phyloP scores from a whole-genome alignment of 345 rosid species.

The Ailanthus altissimus region DNA sequence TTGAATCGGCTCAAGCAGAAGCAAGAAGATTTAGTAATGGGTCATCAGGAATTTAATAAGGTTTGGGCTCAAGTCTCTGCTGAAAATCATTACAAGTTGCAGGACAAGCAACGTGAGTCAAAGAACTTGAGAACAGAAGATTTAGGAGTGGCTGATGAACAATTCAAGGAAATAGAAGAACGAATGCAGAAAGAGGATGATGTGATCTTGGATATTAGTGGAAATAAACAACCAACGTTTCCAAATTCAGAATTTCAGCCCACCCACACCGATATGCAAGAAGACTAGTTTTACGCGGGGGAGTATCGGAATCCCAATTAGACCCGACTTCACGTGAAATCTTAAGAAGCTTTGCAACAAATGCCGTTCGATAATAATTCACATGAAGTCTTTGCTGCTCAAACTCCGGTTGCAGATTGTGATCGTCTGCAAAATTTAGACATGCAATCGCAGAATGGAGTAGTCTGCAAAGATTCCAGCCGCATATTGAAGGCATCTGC shows the following conservation, averaged over 20 bases:
- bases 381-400: too few species aligned
- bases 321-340: too few species aligned
- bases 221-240: background rate
- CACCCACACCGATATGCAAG: too few species aligned
- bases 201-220: background rate
- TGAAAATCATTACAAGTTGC: background rate
- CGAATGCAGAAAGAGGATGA: background rate
- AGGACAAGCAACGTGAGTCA: background rate
- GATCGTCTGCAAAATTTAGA: too few species aligned
- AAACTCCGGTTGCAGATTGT: too few species aligned
- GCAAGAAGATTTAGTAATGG: slow-evolving; percentile 6
- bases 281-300: too few species aligned
- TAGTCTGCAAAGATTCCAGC: too few species aligned
- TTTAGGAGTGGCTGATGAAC: background rate
- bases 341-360: too few species aligned
- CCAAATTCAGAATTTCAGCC: background rate
- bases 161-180: background rate
- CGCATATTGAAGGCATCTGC: too few species aligned
- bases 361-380: too few species aligned
- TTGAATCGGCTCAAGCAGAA: slow-evolving; percentile 23
- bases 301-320: too few species aligned
- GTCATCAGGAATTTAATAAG: background rate
- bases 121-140: background rate
- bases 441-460: too few species aligned
- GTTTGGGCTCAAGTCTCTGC: slow-evolving; percentile 14